Base-by-base conservation (phyloP, 257 asterid species). In the Solanum dulcamara region DNA sequence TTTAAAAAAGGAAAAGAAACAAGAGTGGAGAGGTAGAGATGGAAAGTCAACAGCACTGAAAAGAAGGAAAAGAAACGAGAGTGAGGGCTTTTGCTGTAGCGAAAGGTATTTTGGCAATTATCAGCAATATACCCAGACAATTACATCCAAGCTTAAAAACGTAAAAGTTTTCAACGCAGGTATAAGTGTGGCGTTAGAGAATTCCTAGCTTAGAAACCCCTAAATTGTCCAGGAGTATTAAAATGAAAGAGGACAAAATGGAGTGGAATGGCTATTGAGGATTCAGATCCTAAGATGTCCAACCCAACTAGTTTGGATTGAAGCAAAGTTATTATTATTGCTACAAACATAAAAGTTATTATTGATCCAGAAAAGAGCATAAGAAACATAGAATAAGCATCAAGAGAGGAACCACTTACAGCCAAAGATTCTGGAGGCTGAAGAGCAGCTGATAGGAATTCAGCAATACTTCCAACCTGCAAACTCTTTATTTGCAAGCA, bases 401-500 rank as follows among this genome's bases (percentile, higher is more conserved):
- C 50, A 80, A 64, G 86, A 66, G n/a, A 66, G 70, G 72, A 84
- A 86, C 59, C 85, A 84, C 96, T 92, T 92, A 96, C 99, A 87
- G 98, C 95, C 89, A 93, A 87, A 59, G 95, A 91, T 91, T 89
- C 94, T 84, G 99, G 99, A 13, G 99, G 96, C 90, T 96, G 98
- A 90, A 95, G 95, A 85, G 99, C 98, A 89, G 99, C 92, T 71
- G 99, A 94, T 57, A 96, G 90, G 88, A 96, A 96, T 75, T 85
- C 94, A 70, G 96, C 97, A 57, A 93, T 93, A 88, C 97, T 94
- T 87, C 90, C 91, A 71, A 96, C 98, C 91, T 95, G 97, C 88
- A 96, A 90, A 86, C 98, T 93, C 89, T 96, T 96, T 80, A 96
- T 96, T 95, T 96, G 99, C 95, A 96, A 88, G 90, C 98, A 96